A percentile compares a stretch with the other conserved stretches of the same genome.
phyloP scores from a whole-genome alignment of 2,329 filamentous ascomycete species.

The Ascochyta viciae-villosae region DNA sequence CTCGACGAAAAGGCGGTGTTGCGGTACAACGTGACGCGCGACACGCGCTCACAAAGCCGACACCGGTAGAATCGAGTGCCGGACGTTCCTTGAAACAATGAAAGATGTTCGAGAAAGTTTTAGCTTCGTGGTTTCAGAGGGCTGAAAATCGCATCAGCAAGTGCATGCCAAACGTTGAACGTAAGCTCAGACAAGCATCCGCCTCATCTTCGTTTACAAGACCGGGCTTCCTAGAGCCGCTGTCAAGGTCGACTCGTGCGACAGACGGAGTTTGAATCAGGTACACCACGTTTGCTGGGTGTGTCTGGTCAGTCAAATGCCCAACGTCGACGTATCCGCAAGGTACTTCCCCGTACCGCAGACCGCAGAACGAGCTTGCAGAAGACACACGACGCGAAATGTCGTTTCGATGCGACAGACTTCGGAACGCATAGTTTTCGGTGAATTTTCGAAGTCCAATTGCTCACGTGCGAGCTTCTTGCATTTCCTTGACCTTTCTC shows the following conservation, averaged over 20 bases:
- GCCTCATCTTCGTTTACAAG: constrained; percentile 10
- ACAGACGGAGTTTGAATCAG: constrained; percentile 12
- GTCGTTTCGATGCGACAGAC: not conserved
- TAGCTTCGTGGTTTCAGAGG: constrained; percentile 13
- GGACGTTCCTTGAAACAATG: constrained; percentile 33
- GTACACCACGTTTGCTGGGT: constrained; percentile 7
- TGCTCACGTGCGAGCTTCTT: not conserved
- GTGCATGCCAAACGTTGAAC: constrained; percentile 9
- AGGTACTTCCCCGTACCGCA: constrained; percentile 12
- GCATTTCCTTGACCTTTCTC: not conserved
- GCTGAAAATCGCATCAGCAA: constrained; percentile 3
- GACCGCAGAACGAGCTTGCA: constrained; percentile 1
- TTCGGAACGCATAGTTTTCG: constrained; percentile 2
- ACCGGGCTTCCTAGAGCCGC: constrained; percentile 11
- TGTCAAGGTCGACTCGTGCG: constrained; percentile 14
- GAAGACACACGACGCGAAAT: not conserved
- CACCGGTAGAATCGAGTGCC: constrained; percentile 18
- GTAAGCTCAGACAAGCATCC: constrained; percentile 16
- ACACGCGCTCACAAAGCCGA: constrained; percentile 17
- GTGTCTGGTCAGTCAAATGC: constrained; percentile 21
- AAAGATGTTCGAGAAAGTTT: constrained; percentile 29
- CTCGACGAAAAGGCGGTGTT: constrained; percentile 18
- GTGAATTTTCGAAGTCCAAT: constrained; percentile 1
- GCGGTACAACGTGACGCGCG: constrained; percentile 14
- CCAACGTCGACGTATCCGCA: constrained; percentile 12